Conservation (phyloP, 192 early-diverging fungal genomes). For the Entrophospora sp. region DNA sequence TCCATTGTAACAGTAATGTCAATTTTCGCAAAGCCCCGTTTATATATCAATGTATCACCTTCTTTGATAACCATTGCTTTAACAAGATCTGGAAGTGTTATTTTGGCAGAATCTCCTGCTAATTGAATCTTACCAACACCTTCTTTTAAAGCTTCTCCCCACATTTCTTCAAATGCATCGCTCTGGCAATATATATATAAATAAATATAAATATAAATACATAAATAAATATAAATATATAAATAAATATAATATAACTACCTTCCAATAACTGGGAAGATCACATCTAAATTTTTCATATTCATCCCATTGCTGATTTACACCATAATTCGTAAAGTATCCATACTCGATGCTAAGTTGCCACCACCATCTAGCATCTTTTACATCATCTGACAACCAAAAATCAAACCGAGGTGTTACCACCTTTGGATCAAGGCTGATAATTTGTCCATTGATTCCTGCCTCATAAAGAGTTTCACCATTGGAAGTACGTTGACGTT, state of each 20-base stretch:
- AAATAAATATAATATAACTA: too few species aligned
- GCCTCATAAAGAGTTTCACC: background rate
- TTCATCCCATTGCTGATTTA: background rate
- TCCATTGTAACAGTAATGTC: background rate
- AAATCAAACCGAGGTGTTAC: constrained; percentile 7
- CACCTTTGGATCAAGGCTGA: background rate
- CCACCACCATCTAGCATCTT: constrained; percentile 8
- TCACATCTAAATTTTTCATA: background rate
- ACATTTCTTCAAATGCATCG: background rate
- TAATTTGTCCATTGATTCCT: background rate
- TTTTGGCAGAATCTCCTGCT: constrained; percentile 5
- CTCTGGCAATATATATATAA: background rate
- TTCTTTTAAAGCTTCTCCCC: background rate
- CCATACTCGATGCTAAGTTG: background rate
- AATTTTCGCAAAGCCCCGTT: background rate
- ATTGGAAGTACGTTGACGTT: background rate
- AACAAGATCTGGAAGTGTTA: background rate
- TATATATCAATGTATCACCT: background rate
- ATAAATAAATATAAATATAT: background rate
- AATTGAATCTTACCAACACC: background rate
- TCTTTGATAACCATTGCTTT: background rate
- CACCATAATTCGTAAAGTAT: background rate
- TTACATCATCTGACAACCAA: constrained; percentile 3
- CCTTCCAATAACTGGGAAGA: background rate
- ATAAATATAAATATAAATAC: background rate